phyloP scores from a whole-genome alignment of 2,329 filamentous ascomycete species.

The Onygenales sp. region DNA sequence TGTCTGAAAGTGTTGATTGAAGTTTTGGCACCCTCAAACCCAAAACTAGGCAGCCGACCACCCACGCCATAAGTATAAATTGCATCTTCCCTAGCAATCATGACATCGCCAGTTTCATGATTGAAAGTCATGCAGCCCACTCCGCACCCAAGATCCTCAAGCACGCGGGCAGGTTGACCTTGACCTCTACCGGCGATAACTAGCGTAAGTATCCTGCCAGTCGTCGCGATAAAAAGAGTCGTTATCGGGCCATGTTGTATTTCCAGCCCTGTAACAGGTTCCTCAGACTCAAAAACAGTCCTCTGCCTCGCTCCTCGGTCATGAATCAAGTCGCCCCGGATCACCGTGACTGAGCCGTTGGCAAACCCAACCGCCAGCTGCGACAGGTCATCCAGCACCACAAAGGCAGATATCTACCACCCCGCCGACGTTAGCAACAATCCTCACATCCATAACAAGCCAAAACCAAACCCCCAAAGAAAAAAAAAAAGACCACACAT shows the following conservation, averaged over 20 bases:
- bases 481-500: slow-evolving; percentile 7
- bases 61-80: slow-evolving; percentile 87
- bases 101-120: slow-evolving; percentile 66
- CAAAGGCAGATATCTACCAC: slow-evolving; percentile 65
- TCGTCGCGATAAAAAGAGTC: slow-evolving; percentile 86
- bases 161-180: slow-evolving; percentile 73
- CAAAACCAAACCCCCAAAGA: not conserved
- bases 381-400: slow-evolving; percentile 75
- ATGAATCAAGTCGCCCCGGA: slow-evolving; percentile 88
- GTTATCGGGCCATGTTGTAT: slow-evolving; percentile 57
- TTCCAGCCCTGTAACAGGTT: slow-evolving; percentile 87
- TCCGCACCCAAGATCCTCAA: slow-evolving; percentile 83
- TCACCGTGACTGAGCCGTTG: slow-evolving; percentile 87
- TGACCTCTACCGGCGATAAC: slow-evolving; percentile 82
- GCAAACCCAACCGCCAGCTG: slow-evolving; percentile 94
- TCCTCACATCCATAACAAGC: not conserved
- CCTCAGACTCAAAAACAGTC: slow-evolving; percentile 91
- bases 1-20: slow-evolving; percentile 69
- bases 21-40: slow-evolving; percentile 85
- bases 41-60: slow-evolving; percentile 76
- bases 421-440: not conserved
- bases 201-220: slow-evolving; percentile 74
- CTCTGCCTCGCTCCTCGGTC: slow-evolving; percentile 90
- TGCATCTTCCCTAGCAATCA: slow-evolving; percentile 90
- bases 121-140: slow-evolving; percentile 94